Conservation (phyloP, 352 stramenopile species). For the Pythium guiyangense region DNA sequence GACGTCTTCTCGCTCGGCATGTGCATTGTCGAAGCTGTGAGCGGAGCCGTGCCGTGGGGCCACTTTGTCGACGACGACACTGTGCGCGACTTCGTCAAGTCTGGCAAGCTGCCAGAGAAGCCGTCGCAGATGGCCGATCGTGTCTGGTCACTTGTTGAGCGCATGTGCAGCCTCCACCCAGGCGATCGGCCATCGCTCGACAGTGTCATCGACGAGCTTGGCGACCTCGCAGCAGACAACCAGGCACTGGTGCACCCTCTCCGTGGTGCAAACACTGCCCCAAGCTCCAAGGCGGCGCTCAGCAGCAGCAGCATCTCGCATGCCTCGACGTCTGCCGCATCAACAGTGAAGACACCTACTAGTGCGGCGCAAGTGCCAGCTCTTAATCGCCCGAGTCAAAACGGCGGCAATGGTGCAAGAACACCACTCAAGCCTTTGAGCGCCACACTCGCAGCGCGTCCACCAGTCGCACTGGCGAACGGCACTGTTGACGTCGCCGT, state of each 20-base stretch:
- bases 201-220: not conserved
- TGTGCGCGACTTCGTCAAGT: not conserved
- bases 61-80: not conserved
- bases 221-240: no score
- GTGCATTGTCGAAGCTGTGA: conserved; percentile 4
- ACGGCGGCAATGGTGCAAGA: not conserved
- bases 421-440: not conserved
- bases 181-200: not conserved
- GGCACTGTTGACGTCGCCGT: not conserved
- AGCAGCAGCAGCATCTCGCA: not conserved
- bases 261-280: no score
- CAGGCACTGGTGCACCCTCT: no score
- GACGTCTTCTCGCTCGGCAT: conserved; percentile 6
- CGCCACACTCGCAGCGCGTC: not conserved
- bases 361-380: no score
- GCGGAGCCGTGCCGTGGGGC: not conserved
- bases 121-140: not conserved
- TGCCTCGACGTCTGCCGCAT: not conserved
- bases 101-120: not conserved
- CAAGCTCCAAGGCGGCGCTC: not conserved
- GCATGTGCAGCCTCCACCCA: not conserved
- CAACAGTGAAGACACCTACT: not conserved
- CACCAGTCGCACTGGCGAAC: not conserved
- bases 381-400: not conserved
- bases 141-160: not conserved